phyloP scores from a whole-genome alignment of 2,329 filamentous ascomycete species.

The Teratosphaeria epicoccoides region DNA sequence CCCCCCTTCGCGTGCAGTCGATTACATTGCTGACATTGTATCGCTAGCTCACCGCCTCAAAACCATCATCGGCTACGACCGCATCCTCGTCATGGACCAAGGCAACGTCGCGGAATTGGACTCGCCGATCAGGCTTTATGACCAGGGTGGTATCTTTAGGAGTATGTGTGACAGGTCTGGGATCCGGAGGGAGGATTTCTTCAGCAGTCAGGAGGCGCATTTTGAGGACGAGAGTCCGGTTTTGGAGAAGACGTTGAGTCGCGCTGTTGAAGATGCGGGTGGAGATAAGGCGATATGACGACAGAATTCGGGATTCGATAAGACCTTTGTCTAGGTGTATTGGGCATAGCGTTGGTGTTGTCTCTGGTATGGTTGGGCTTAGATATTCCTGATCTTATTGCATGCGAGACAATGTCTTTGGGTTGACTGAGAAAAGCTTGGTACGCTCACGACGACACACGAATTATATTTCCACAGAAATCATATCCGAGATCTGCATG shows the following conservation, averaged over 20 bases:
- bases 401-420: too few relatives aligned
- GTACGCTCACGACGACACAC: too few relatives aligned
- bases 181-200: constrained; percentile 48
- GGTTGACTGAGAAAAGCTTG: background rate
- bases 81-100: constrained; percentile 92
- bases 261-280: background rate
- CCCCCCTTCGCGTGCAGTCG: background rate
- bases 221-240: constrained; percentile 17
- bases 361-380: background rate
- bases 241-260: constrained; percentile 21
- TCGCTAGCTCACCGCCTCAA: constrained; percentile 41
- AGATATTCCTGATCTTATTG: too few relatives aligned
- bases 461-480: too few relatives aligned
- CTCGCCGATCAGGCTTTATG: constrained; percentile 62
- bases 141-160: constrained; percentile 60
- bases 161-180: constrained; percentile 84
- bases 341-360: background rate
- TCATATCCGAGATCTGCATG: too few relatives aligned
- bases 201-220: constrained; percentile 18
- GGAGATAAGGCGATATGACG: background rate
- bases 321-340: background rate
- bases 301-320: background rate
- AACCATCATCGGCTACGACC: constrained; percentile 88
- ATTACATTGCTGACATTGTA: background rate
- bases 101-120: constrained; percentile 82